Evolutionary conservation across 345 rosid species (phyloP).

Genomic region (Brassica cretica): DNA sequence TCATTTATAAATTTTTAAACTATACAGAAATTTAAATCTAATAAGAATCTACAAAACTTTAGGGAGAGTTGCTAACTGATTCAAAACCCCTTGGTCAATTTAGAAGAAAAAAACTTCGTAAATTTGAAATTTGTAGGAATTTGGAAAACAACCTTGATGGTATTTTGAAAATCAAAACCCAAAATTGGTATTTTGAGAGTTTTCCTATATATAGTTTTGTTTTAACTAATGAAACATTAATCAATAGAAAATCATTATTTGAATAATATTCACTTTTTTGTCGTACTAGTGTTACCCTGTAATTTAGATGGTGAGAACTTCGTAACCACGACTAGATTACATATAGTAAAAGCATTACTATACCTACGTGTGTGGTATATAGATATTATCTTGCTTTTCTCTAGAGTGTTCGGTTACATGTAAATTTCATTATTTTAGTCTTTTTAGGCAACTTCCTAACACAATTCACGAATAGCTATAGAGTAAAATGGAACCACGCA

Average conservation of each 20-base stretch:
- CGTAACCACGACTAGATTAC: background rate
- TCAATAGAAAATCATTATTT: background rate
- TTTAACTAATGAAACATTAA: background rate
- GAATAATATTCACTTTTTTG: background rate
- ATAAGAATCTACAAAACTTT: background rate
- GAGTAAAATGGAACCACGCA: conserved; percentile 20
- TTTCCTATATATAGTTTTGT: background rate
- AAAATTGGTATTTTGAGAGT: background rate
- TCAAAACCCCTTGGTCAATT: background rate
- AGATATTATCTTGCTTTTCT: background rate
- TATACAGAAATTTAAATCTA: background rate
- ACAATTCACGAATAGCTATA: background rate
- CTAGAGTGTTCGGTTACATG: background rate
- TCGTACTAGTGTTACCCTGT: background rate
- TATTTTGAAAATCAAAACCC: background rate
- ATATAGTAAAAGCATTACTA: background rate
- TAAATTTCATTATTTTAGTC: background rate
- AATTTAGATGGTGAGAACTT: background rate
- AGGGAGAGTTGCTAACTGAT: background rate
- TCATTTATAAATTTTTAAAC: background rate
- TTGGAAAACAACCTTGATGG: background rate
- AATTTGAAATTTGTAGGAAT: background rate
- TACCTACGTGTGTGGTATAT: background rate
- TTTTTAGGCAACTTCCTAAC: conserved; percentile 20
- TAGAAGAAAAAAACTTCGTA: background rate